Evolutionary conservation across 768 basidiomycete genomes (phyloP).

Genomic region (Panellus pusillus): DNA sequence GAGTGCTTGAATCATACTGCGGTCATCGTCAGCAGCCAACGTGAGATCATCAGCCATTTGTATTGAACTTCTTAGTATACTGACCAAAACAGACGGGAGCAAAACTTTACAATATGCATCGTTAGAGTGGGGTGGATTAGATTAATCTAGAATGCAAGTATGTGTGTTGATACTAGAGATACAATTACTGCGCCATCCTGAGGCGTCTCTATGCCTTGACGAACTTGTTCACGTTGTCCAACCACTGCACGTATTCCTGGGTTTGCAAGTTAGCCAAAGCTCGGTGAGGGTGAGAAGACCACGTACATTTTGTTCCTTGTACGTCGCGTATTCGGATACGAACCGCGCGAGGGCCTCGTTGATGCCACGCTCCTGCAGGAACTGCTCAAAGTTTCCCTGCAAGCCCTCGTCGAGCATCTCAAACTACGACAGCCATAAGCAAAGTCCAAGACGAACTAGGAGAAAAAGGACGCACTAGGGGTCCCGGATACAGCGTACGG

Average conservation of each 20-base stretch:
- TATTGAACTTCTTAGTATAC: no score
- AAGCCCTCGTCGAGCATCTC: conserved; percentile 85
- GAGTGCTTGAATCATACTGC: no score
- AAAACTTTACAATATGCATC: no score
- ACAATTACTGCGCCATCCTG: no score
- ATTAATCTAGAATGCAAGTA: no score
- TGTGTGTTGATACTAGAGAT: no score
- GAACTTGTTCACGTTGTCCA: conserved; percentile 78
- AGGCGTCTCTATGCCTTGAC: conserved; percentile 50
- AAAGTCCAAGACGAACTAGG: background rate
- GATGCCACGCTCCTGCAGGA: conserved; percentile 85
- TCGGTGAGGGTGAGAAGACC: background rate
- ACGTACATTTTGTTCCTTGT: conserved; percentile 90
- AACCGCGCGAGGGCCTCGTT: conserved; percentile 80
- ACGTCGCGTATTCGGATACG: conserved; percentile 83
- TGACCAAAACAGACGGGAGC: no score
- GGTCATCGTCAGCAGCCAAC: no score
- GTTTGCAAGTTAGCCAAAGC: conserved; percentile 13
- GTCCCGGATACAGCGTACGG: conserved; percentile 88
- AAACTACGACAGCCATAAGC: conserved; percentile 48
- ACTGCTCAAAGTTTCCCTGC: conserved; percentile 89
- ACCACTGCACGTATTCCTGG: conserved; percentile 92
- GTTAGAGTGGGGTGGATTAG: no score
- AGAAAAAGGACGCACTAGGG: conserved; percentile 52
- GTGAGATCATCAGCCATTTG: no score